Percentiles rank a stretch among this genome's conserved stretches.
Conservation (phyloP, 2,329 filamentous ascomycete genomes). For the Fusarium sp. region DNA sequence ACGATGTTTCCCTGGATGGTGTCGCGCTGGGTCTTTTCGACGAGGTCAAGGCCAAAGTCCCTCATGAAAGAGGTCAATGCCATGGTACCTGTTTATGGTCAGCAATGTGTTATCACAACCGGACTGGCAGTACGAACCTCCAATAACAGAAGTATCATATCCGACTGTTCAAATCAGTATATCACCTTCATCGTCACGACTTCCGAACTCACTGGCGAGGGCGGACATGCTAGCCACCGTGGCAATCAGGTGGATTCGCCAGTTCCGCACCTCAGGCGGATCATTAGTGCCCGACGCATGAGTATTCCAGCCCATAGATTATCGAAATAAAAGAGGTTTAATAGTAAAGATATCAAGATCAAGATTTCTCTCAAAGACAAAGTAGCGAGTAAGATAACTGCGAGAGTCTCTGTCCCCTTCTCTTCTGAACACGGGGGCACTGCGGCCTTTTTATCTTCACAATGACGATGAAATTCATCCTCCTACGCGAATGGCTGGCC, state of each 20-base stretch:
- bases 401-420: background rate
- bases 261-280: slow-evolving; percentile 48
- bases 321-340: background rate
- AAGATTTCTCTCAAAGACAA: background rate
- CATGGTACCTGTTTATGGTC: slow-evolving; percentile 43
- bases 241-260: slow-evolving; percentile 48
- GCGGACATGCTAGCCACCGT: slow-evolving; percentile 48
- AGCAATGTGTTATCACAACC: rapidly evolving
- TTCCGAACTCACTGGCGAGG: slow-evolving; percentile 43
- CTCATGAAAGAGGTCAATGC: slow-evolving; percentile 50
- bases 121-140: slow-evolving; percentile 23
- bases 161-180: slow-evolving; percentile 40
- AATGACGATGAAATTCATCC: background rate
- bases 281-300: slow-evolving; percentile 51
- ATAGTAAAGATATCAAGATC: background rate
- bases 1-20: slow-evolving; percentile 53
- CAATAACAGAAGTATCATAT: slow-evolving; percentile 53
- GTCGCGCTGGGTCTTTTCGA: slow-evolving; percentile 41
- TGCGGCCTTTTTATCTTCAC: slow-evolving; percentile 13
- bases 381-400: background rate
- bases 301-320: slow-evolving; percentile 45
- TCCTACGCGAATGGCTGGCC: background rate
- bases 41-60: slow-evolving; percentile 47
- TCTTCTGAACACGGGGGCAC: background rate
- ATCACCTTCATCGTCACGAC: rapidly evolving